Base-by-base conservation (phyloP, 176 grass and related monocot species). In the Thinopyrum elongatum region DNA sequence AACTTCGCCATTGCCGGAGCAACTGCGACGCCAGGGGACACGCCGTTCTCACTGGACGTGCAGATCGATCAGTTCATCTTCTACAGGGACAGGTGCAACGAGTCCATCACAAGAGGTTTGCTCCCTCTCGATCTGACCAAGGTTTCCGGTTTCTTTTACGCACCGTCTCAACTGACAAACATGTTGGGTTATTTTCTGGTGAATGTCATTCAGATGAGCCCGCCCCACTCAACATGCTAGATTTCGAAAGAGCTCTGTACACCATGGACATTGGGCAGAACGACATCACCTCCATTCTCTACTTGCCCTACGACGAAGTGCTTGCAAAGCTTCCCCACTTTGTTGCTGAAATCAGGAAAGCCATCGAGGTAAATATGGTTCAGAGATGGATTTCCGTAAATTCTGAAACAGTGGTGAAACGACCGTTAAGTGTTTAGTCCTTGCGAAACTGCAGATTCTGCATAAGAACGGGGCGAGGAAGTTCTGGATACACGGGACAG, bases 181-280 rank as follows among this genome's bases (percentile, higher is more conserved):
- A 7, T 44, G 21, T 6, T 15, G 4, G 4, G 14, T 65, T 75
- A 29, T 75, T 75, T 77, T 55, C 17, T 69, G 33, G 64, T 61
- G 7, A 70, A 67, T 80, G 31, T 38, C 65, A 44, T 65, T 22
- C 39, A 96, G 97, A 87, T 42, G 87, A 87, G 39, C 42, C 15
- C 23, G 82, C 79, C 22, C 84, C 88, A 0, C 2, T 96, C 28
- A 84, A 90, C 36, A 80, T 78, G 31, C 10, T 66, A 60, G 91
- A 69, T 8, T 93, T 99, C 23, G 28, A 49, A 34, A 94, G 62
- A 28, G 97, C 92, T 59, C 70, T 99, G 12, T 99, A 93, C 64
- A 82, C 82, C 7, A 91, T 99, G 51, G 97, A 99, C 74, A 96
- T 99, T 1, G 97, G 97, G 29, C 97, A 99, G 27, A 99, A 99